Evolutionary conservation across 495 filamentous ascomycete species (phyloP), one percentile per base, ranked within the genome.

Genomic region (Neurospora intermedia): DNA sequence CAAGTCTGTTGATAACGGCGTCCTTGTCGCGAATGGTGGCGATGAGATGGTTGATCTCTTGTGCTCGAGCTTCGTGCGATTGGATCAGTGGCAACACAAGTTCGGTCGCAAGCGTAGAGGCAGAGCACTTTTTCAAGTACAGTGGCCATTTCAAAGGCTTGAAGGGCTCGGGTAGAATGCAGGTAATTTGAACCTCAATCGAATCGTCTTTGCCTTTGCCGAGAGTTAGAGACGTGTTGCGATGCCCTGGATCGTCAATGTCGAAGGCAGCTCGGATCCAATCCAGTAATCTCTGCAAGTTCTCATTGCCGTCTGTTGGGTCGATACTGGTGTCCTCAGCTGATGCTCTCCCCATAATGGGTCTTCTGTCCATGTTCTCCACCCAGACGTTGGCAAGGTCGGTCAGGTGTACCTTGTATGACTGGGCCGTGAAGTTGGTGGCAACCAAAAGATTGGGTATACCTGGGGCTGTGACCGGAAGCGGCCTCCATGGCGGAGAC

Each of bases 371-470:
- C 42, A 97, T 82, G 20, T 77, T 82, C 82, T 97, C 94, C 5
- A 85, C 85, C 96, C 96, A 99, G n/a, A 98, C 81, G 73, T 89
- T 85, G 78, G 89, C 91, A 20, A 98, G 87, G 80, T 99, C 96
- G 5, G 95, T 96, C 40, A 98, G 79, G 73, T 89, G 87, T 45
- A 98, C 76, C 11, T 84, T 87, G 83, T 98, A 99, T 48, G 88
- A 88, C 46, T 84, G 78, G 40, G 77, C 72, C 15, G 74, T 73
- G 73, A 84, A 84, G 41, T 75, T 71, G 2, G 80, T 72, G 42
- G 85, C 85, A 15, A 84, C 83, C 69, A 87, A 78, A 27, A 87
- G 80, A 31, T 78, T 77, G 23, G 85, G 85, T 3, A 86, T 76
- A 42, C 77, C 76, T 69, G 80, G 72, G 18, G 70, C 77, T 4